Percentiles rank a stretch among this genome's conserved stretches.
Conservation (phyloP, 495 filamentous ascomycete species). For the Talaromyces wortmannii region DNA sequence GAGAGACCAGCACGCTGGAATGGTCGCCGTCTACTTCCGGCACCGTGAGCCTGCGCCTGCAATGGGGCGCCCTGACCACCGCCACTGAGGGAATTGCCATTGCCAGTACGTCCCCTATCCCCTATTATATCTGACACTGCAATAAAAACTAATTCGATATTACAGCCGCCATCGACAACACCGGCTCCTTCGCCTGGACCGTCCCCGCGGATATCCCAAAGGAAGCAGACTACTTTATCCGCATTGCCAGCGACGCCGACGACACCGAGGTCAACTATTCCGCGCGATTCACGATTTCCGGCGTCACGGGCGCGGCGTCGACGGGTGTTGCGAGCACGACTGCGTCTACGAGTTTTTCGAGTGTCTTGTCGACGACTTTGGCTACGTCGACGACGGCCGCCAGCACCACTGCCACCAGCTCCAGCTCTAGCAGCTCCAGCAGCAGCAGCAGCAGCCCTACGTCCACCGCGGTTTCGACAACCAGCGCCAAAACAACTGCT, state of each 20-base stretch:
- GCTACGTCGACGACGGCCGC: conserved; percentile 16
- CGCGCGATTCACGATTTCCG: conserved; percentile 48
- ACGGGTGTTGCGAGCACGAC: conserved; percentile 18
- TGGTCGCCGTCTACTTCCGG: conserved; percentile 49
- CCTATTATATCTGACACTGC: too few species aligned
- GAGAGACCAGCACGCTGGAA: conserved; percentile 40
- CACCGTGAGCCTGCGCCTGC: conserved; percentile 47
- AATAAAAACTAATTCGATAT: neutral
- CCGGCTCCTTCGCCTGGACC: conserved; percentile 51
- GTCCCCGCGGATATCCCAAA: conserved; percentile 31
- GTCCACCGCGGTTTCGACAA: conserved; percentile 10
- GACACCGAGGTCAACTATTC: conserved; percentile 47
- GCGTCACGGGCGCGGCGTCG: conserved; percentile 29
- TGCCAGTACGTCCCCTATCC: conserved; percentile 43
- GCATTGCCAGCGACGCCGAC: conserved; percentile 47
- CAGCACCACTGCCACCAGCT: conserved; percentile 2
- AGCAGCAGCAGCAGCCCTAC: conserved; percentile 15
- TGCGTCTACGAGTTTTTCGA: conserved; percentile 7
- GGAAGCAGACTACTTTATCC: conserved; percentile 49
- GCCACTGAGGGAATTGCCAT: conserved; percentile 38
- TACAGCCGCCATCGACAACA: conserved; percentile 47
- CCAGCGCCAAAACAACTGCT: neutral
- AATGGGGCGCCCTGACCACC: conserved; percentile 39
- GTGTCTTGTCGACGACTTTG: conserved; percentile 52
- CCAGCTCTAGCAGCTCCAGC: conserved; percentile 32